Conservation (phyloP, 2,329 filamentous ascomycete genomes). For the Huntiella omanensis region DNA sequence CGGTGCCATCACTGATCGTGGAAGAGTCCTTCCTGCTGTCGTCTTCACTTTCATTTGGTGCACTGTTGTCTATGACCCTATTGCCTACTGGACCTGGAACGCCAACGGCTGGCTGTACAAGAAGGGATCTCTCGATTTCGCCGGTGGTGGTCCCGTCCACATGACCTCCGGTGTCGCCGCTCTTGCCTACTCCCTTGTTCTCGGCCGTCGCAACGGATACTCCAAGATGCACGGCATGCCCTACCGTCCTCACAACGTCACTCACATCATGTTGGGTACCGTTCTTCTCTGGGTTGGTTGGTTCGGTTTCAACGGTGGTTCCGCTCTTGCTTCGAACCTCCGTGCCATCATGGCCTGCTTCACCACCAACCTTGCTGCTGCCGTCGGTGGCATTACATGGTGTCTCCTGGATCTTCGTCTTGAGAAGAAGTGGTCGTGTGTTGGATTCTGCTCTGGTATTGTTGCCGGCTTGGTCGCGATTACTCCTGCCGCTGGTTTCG, state of each 20-base stretch:
- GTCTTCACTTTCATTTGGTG: slow-evolving; percentile 55
- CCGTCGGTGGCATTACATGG: slow-evolving; percentile 66
- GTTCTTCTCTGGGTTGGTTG: slow-evolving; percentile 79
- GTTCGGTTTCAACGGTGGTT: slow-evolving; percentile 91
- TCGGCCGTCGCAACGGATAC: slow-evolving; percentile 49
- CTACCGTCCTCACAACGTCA: slow-evolving; percentile 56
- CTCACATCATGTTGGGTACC: slow-evolving; percentile 54
- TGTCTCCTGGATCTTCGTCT: slow-evolving; percentile 72
- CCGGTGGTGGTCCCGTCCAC: slow-evolving; percentile 57
- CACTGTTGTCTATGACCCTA: slow-evolving; percentile 52
- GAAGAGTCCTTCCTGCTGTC: slow-evolving; percentile 39
- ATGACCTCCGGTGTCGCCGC: slow-evolving; percentile 54
- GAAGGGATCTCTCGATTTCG: slow-evolving; percentile 54
- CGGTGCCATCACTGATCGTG: slow-evolving; percentile 41
- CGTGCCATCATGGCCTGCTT: slow-evolving; percentile 79
- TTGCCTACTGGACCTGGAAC: slow-evolving; percentile 68
- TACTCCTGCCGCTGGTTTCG: slow-evolving; percentile 64
- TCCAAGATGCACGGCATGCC: slow-evolving; percentile 40
- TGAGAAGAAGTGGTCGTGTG: slow-evolving; percentile 85
- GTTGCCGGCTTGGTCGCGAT: slow-evolving; percentile 79
- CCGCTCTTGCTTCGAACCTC: slow-evolving; percentile 63
- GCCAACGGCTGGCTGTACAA: slow-evolving; percentile 50
- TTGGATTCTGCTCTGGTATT: slow-evolving; percentile 79
- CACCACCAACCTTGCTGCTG: slow-evolving; percentile 74
- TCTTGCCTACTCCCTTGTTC: slow-evolving; percentile 54